These are phyloP conservation scores for Pleurotus tuoliensis DNA, from an alignment of 768 basidiomycete species.

Conservation along the genomic window DNA sequence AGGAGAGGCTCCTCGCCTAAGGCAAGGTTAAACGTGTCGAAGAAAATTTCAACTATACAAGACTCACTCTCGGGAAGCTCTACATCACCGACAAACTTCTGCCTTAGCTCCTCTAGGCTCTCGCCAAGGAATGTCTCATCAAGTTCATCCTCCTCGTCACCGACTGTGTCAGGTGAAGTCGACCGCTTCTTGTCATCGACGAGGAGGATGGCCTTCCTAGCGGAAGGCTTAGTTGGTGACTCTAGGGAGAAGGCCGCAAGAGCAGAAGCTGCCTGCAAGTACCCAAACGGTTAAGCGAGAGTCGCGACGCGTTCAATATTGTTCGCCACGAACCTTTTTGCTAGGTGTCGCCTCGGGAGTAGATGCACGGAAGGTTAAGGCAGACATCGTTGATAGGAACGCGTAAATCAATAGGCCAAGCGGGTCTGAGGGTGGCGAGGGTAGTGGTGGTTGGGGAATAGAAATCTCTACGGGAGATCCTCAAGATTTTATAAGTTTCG, in stretches of 20 bases:
- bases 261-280: constrained; percentile 20
- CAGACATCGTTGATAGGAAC: background rate
- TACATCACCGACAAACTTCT: constrained; percentile 54
- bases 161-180: constrained; percentile 22
- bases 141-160: constrained; percentile 9
- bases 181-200: constrained; percentile 29
- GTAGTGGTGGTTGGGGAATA: constrained; percentile 4
- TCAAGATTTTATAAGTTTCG: constrained; percentile 4
- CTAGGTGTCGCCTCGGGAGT: constrained; percentile 24
- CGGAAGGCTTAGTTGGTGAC: constrained; percentile 21
- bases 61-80: constrained; percentile 43
- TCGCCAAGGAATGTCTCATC: constrained; percentile 12
- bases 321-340: constrained; percentile 25
- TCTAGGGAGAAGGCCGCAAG: constrained; percentile 28
- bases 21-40: background rate
- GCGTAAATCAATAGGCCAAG: background rate
- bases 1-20: constrained; percentile 78
- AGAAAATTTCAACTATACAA: constrained; percentile 5
- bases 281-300: constrained; percentile 6
- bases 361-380: background rate
- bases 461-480: constrained; percentile 12
- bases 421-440: background rate
- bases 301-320: background rate
- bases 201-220: constrained; percentile 2
- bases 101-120: constrained; percentile 33